Evolutionary conservation across 257 asterid genomes (phyloP).

Genomic region (Striga asiatica): DNA sequence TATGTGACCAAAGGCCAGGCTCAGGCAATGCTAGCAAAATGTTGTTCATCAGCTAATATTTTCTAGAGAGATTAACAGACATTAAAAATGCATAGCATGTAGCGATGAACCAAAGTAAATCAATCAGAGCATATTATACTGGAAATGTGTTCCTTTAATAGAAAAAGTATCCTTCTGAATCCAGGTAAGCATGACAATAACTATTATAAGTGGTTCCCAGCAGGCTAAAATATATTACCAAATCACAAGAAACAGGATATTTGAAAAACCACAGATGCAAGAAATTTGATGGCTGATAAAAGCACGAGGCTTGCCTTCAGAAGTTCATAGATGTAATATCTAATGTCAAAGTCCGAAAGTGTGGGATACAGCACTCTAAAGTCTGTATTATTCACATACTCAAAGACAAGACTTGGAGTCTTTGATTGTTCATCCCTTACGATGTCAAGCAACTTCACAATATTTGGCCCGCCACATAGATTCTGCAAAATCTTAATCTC

Average conservation of each 20-base stretch:
- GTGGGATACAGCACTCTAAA: slow-evolving; percentile 84
- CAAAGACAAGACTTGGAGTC: slow-evolving; percentile 87
- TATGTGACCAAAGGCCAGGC: not conserved
- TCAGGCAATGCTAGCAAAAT: not conserved
- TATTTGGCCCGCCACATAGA: slow-evolving; percentile 88
- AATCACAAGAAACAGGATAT: not conserved
- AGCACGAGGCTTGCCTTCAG: slow-evolving; percentile 41
- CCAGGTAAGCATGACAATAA: not conserved
- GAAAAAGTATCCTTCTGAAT: not conserved
- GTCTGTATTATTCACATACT: slow-evolving; percentile 80
- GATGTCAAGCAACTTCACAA: slow-evolving; percentile 83
- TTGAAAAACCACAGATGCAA: not conserved
- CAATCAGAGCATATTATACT: not conserved
- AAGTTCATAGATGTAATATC: slow-evolving; percentile 81
- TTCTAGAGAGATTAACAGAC: not conserved
- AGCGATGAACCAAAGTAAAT: no score
- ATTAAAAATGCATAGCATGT: no score
- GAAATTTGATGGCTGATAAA: slow-evolving; percentile 1
- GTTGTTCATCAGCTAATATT: not conserved
- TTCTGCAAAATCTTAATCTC: slow-evolving; percentile 86
- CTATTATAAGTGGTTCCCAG: not conserved
- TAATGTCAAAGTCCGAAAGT: slow-evolving; percentile 63
- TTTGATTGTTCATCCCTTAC: slow-evolving; percentile 89
- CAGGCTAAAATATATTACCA: not conserved
- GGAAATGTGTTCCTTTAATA: not conserved